Evolutionary conservation across 2,329 filamentous ascomycete genomes (phyloP).

Genomic region (Pestalotiopsis sp.): DNA sequence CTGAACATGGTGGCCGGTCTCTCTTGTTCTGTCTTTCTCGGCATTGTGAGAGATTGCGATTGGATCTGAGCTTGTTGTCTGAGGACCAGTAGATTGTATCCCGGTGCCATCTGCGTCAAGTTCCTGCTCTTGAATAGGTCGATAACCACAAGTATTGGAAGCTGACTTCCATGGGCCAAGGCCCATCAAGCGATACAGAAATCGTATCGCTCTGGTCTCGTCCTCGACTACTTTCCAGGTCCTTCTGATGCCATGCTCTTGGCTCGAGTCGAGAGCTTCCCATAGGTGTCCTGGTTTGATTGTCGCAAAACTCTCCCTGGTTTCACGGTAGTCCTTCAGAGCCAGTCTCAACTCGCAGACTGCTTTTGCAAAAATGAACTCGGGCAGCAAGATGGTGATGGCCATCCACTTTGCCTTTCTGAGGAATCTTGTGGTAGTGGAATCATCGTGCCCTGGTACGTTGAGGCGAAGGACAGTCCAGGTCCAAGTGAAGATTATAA

Average conservation of each 20-base stretch:
- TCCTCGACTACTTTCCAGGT: background rate
- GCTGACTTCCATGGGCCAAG: no score
- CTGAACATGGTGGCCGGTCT: background rate
- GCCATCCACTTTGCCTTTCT: background rate
- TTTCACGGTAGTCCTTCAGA: background rate
- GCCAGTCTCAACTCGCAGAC: background rate
- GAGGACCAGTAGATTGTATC: no score
- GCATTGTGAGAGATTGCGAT: background rate
- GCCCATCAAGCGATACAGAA: no score
- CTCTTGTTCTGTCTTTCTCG: background rate
- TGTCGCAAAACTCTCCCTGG: background rate
- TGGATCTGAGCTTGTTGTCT: no score
- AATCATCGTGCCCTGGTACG: background rate
- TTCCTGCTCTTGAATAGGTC: no score
- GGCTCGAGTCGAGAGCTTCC: background rate
- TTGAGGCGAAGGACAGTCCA: background rate
- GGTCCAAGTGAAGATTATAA: background rate
- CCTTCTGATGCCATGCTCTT: background rate
- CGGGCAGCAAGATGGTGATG: background rate
- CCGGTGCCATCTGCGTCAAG: no score
- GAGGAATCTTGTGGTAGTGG: background rate
- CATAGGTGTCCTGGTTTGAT: background rate
- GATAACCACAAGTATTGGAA: no score
- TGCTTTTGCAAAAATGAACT: background rate
- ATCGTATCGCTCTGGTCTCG: no score